Conservation (phyloP, 768 basidiomycete genomes). For the Termitomyces sp. region DNA sequence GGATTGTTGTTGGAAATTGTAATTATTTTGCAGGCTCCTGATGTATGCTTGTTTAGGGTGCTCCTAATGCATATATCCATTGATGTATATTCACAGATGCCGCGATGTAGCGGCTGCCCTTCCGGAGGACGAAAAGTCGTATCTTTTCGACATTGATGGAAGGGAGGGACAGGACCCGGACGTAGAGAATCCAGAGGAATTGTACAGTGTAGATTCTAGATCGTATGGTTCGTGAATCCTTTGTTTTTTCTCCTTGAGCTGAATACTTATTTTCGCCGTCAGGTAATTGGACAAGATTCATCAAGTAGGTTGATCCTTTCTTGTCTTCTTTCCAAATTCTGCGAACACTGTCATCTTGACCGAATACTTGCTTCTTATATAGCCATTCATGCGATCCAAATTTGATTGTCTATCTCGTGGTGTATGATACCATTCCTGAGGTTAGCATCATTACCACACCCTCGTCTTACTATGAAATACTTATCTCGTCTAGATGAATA, state of each 20-base stretch:
- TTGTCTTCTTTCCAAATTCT: not conserved
- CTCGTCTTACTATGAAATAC: not conserved
- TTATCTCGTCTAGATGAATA: slow-evolving; percentile 31
- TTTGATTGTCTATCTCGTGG: slow-evolving; percentile 47
- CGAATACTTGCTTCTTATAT: not conserved
- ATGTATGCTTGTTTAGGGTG: slow-evolving; percentile 28
- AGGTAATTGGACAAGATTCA: slow-evolving; percentile 77
- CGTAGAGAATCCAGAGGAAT: slow-evolving; percentile 19
- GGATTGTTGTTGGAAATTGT: not conserved
- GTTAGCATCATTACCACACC: slow-evolving; percentile 24
- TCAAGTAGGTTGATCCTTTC: slow-evolving; percentile 44
- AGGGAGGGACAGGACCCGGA: slow-evolving; percentile 35
- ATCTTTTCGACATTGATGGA: slow-evolving; percentile 61
- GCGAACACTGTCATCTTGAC: not conserved
- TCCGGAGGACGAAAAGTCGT: slow-evolving; percentile 31
- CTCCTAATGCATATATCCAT: not conserved
- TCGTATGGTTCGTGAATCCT: slow-evolving; percentile 35
- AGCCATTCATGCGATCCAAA: slow-evolving; percentile 71
- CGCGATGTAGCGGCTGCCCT: slow-evolving; percentile 36
- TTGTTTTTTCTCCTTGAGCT: not conserved
- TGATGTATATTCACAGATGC: slow-evolving; percentile 21
- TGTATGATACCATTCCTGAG: slow-evolving; percentile 55
- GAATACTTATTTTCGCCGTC: not conserved
- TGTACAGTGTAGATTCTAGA: slow-evolving; percentile 54
- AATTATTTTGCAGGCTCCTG: slow-evolving; percentile 27